Conservation (phyloP, 148 eudicot species). For the Chenopodium berlandieri region DNA sequence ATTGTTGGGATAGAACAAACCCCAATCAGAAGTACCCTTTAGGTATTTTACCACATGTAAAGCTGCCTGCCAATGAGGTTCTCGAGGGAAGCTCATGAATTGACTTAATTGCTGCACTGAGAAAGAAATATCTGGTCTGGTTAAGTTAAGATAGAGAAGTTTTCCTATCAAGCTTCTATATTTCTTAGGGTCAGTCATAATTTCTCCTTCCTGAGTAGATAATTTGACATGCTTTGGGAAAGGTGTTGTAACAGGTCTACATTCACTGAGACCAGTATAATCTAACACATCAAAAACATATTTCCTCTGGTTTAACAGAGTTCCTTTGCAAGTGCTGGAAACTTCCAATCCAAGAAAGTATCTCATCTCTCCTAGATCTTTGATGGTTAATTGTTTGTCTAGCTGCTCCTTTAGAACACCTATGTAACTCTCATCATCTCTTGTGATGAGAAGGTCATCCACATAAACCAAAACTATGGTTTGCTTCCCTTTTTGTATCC, state of each 20-base stretch:
- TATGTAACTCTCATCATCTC: neutral
- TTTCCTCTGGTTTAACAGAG: neutral
- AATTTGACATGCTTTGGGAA: neutral
- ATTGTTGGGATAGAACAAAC: neutral
- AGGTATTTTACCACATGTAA: neutral
- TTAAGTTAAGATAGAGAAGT: neutral
- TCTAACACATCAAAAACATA: neutral
- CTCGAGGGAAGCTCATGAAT: neutral
- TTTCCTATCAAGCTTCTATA: neutral
- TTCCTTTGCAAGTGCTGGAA: neutral
- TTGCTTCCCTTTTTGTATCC: rapidly evolving
- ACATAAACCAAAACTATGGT: neutral
- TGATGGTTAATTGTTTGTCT: neutral
- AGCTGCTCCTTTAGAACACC: neutral
- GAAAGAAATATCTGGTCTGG: neutral
- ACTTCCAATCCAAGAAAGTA: neutral
- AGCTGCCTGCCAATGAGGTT: neutral
- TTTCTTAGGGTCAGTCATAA: neutral
- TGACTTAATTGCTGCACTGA: neutral
- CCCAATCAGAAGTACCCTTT: neutral
- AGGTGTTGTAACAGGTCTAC: neutral
- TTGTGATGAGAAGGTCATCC: neutral
- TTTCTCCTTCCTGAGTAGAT: neutral
- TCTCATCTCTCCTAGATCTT: neutral
- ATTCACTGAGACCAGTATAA: neutral